Evolutionary conservation across 495 filamentous ascomycete species (phyloP).

Genomic region (Halenospora varia): DNA sequence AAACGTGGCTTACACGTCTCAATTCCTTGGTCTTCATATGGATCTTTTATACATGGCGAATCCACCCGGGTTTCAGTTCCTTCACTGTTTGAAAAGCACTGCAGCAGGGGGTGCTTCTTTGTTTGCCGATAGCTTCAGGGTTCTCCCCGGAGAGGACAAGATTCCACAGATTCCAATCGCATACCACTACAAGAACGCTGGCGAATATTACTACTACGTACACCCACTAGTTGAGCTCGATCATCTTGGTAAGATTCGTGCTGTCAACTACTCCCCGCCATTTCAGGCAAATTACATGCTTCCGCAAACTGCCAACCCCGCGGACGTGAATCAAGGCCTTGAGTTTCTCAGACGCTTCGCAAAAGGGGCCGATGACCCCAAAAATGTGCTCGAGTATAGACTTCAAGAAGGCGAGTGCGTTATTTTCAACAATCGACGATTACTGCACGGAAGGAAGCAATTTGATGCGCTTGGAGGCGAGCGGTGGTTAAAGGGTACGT

Average conservation of each 20-base stretch:
- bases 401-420: conserved; percentile 77
- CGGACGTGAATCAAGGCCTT: conserved; percentile 26
- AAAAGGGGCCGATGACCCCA: conserved; percentile 37
- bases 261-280: conserved; percentile 69
- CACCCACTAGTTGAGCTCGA: conserved; percentile 51
- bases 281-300: conserved; percentile 52
- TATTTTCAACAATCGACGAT: conserved; percentile 78
- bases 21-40: conserved; percentile 82
- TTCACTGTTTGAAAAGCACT: conserved; percentile 79
- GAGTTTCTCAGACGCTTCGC: conserved; percentile 44
- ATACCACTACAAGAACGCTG: conserved; percentile 70
- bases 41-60: conserved; percentile 84
- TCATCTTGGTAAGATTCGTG: conserved; percentile 9
- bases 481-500: conserved; percentile 81
- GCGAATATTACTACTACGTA: conserved; percentile 52
- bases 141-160: conserved; percentile 41
- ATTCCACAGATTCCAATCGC: conserved; percentile 43
- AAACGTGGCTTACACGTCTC: conserved; percentile 86
- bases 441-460: conserved; percentile 70
- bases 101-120: conserved; percentile 75
- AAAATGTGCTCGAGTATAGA: conserved; percentile 61
- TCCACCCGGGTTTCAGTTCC: conserved; percentile 74
- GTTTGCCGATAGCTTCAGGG: conserved; percentile 69
- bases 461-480: conserved; percentile 59
- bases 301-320: background rate